These are phyloP conservation scores for Butyriboletus loyo DNA, from an alignment of 768 basidiomycete species.

Conservation along the genomic window DNA sequence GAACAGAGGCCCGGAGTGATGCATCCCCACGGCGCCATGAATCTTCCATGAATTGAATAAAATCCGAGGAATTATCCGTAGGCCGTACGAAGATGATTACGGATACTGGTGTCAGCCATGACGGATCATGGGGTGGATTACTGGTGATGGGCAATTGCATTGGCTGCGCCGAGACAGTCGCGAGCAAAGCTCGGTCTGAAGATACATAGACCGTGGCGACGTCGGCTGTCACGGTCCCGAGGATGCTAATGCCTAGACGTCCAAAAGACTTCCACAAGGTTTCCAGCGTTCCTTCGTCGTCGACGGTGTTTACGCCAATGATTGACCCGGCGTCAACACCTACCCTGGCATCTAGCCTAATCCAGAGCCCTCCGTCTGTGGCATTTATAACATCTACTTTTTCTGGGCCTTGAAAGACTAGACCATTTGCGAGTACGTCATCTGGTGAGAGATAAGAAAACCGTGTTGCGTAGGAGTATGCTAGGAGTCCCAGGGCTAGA, in stretches of 20 bases:
- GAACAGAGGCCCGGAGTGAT: conserved; percentile 42
- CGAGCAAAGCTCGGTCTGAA: conserved; percentile 43
- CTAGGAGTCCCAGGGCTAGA: conserved; percentile 47
- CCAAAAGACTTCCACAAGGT: conserved; percentile 64
- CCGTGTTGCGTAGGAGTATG: conserved; percentile 63
- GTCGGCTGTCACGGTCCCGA: conserved; percentile 57
- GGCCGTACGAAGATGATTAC: conserved; percentile 50
- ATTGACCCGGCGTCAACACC: conserved; percentile 68
- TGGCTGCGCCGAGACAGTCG: conserved; percentile 44
- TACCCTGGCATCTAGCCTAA: conserved; percentile 52
- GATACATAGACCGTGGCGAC: conserved; percentile 50
- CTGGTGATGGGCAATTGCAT: conserved; percentile 53
- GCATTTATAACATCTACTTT: conserved; percentile 59
- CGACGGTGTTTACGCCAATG: conserved; percentile 50
- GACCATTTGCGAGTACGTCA: conserved; percentile 51
- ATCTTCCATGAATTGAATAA: conserved; percentile 51
- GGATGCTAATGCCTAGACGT: conserved; percentile 56
- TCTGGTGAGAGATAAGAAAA: conserved; percentile 53
- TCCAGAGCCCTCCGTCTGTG: conserved; percentile 59
- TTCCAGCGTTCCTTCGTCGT: conserved; percentile 43
- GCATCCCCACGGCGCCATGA: conserved; percentile 56
- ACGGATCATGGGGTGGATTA: conserved; percentile 36
- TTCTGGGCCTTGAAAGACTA: conserved; percentile 61
- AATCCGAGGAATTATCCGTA: conserved; percentile 46
- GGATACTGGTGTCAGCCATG: conserved; percentile 60